These are phyloP conservation scores for Pyrenochaeta sp. DNA, from an alignment of 2,329 filamentous ascomycete genomes.

Conservation along the genomic window DNA sequence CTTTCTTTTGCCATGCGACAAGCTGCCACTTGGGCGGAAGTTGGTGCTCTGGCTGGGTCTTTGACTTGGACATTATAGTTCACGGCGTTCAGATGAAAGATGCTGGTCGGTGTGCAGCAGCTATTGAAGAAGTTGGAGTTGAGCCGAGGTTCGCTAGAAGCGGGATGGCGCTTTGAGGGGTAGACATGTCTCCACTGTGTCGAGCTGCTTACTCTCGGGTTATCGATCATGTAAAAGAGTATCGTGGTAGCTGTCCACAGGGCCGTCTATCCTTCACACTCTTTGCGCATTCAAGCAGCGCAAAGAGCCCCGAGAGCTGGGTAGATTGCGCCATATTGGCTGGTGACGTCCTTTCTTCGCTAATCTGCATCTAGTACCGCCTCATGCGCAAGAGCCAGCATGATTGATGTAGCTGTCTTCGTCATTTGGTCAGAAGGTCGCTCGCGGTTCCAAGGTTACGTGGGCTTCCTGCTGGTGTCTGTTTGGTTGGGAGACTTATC, in stretches of 20 bases:
- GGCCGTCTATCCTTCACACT: neutral
- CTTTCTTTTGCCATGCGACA: constrained; percentile 54
- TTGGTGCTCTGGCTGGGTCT: constrained; percentile 11
- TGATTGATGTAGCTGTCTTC: neutral
- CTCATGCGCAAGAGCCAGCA: neutral
- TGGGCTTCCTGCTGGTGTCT: neutral
- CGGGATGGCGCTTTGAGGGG: constrained; percentile 24
- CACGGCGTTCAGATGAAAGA: constrained; percentile 3
- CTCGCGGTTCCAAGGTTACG: neutral
- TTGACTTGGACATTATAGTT: constrained; percentile 23
- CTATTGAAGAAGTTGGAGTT: constrained; percentile 5
- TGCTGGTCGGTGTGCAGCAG: constrained; percentile 4
- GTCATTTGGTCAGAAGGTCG: neutral
- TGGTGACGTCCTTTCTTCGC: neutral
- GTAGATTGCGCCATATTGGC: neutral
- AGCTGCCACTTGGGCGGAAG: constrained; percentile 47
- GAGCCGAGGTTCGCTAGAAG: constrained; percentile 24
- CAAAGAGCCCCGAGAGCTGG: neutral
- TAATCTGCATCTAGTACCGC: neutral
- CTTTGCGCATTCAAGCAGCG: neutral
- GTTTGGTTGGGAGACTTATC: constrained; percentile 2
- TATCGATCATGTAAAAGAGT: neutral
- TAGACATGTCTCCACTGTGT: neutral
- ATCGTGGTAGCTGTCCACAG: too few relatives aligned
- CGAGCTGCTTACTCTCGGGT: neutral